phyloP scores from a whole-genome alignment of 176 grass and related monocot genomes.

The Panicum miliaceum region DNA sequence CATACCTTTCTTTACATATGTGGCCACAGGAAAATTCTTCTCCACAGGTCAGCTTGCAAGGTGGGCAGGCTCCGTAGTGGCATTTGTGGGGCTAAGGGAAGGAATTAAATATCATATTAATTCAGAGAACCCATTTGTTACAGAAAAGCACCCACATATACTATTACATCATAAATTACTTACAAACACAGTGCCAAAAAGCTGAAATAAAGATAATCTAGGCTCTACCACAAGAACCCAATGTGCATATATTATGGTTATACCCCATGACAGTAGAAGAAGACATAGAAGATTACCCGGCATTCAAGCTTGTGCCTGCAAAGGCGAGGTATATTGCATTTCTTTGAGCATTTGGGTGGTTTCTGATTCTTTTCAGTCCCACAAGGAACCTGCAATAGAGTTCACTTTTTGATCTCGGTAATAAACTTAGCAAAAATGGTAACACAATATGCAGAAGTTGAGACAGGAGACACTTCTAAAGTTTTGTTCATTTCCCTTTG shows the following conservation, averaged over 20 bases:
- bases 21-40: conserved; percentile 87
- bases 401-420: conserved; percentile 25
- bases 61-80: conserved; percentile 96
- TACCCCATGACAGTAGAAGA: not conserved
- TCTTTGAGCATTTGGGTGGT: conserved; percentile 89
- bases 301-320: conserved; percentile 84
- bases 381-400: conserved; percentile 83
- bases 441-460: conserved; percentile 4
- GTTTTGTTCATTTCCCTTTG: not conserved
- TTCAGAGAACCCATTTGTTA: conserved; percentile 21
- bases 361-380: conserved; percentile 96
- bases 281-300: conserved; percentile 53
- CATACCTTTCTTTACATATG: conserved; percentile 87
- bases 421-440: conserved; percentile 5
- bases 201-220: not conserved
- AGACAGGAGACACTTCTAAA: not conserved
- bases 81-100: conserved; percentile 86
- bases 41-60: conserved; percentile 81
- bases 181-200: conserved; percentile 9
- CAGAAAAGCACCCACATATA: conserved; percentile 37
- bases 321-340: conserved; percentile 76
- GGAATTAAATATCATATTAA: conserved; percentile 32
- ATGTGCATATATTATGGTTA: not conserved
- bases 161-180: conserved; percentile 23
- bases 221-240: not conserved